Evolutionary conservation across 345 rosid genomes (phyloP).

Genomic region (Ceriops zippeliana): DNA sequence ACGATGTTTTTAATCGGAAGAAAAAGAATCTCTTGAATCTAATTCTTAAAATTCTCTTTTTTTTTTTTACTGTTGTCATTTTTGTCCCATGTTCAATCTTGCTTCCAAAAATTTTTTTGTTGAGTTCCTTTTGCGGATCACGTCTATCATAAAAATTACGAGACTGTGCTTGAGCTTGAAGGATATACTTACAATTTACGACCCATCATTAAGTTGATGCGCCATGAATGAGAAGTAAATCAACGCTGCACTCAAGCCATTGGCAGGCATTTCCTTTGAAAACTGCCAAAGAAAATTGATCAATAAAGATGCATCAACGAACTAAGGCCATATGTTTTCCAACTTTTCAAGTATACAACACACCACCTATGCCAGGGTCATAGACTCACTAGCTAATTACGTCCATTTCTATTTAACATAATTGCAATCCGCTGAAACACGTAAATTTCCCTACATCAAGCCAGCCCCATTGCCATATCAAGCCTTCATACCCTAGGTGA

Average conservation of each 20-base stretch:
- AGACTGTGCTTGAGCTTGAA: no score
- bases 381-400: conserved; percentile 9
- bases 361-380: neutral
- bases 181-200: no score
- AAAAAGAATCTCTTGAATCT: no score
- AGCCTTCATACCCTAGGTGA: conserved; percentile 27
- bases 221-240: no score
- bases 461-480: conserved; percentile 23
- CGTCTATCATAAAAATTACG: no score
- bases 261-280: neutral
- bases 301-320: neutral
- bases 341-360: neutral
- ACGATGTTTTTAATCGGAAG: no score
- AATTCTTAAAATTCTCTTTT: no score
- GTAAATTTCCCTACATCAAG: conserved; percentile 26
- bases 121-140: no score
- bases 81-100: no score
- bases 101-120: no score
- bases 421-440: conserved; percentile 33
- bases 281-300: neutral
- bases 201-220: no score
- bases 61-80: no score
- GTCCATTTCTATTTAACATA: conserved; percentile 28
- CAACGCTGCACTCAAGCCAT: neutral
- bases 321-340: neutral